Evolutionary conservation across 179 eudicot genomes (phyloP).

Genomic region (Corrigiola litoralis): DNA sequence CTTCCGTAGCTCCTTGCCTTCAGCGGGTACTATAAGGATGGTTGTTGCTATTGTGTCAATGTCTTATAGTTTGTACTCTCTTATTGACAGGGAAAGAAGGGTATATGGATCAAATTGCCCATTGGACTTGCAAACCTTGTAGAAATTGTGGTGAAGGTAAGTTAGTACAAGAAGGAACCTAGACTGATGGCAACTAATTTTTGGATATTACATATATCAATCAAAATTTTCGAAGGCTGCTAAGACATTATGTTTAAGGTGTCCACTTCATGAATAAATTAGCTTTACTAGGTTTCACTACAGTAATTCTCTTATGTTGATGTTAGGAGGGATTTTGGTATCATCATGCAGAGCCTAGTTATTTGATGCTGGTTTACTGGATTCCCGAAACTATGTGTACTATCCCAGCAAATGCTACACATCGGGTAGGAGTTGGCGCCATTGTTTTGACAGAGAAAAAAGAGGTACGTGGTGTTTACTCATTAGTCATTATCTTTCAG

Average conservation of each 20-base stretch:
- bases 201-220: not conserved
- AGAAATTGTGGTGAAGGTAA: constrained; percentile 56
- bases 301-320: constrained; percentile 21
- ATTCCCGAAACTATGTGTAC: constrained; percentile 40
- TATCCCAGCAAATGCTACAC: constrained; percentile 54
- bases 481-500: not conserved
- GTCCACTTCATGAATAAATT: no score
- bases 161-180: not conserved
- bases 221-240: not conserved
- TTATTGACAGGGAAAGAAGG: constrained; percentile 53
- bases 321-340: constrained; percentile 56
- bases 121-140: constrained; percentile 50
- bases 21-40: no score
- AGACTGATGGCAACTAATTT: not conserved
- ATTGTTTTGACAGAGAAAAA: constrained; percentile 42
- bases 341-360: constrained; percentile 53
- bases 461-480: constrained; percentile 31
- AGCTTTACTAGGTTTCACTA: no score
- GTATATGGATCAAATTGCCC: constrained; percentile 62
- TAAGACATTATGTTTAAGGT: not conserved
- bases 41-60: not conserved
- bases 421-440: constrained; percentile 56
- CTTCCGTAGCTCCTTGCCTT: no score
- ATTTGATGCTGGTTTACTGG: constrained; percentile 59
- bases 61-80: no score